Percentiles rank a stretch among this genome's conserved stretches.
Conservation (phyloP, 1,284 basidiomycete species). For the Malassezia brasiliensis region DNA sequence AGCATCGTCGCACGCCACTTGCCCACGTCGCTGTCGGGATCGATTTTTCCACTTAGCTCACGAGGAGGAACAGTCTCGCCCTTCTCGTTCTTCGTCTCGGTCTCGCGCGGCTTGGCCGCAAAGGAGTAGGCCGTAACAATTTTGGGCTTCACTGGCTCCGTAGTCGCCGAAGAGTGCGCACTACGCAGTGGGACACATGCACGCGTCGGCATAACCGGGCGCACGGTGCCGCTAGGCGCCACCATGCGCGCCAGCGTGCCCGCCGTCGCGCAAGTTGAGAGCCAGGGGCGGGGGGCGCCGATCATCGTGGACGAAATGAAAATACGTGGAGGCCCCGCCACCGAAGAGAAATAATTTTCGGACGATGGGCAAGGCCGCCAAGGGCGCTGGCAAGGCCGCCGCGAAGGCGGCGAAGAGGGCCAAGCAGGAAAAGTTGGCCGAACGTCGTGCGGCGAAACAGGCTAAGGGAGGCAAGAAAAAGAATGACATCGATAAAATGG, state of each 20-base stretch:
- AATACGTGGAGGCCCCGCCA: neutral
- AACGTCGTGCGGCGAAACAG: constrained; percentile 37
- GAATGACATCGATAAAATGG: constrained; percentile 21
- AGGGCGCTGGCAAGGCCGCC: constrained; percentile 37
- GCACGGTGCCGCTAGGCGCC: constrained; percentile 4
- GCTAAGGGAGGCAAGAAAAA: constrained; percentile 27
- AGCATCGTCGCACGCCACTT: constrained; percentile 58
- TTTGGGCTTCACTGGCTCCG: constrained; percentile 16
- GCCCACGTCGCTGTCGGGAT: constrained; percentile 58
- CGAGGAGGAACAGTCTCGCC: constrained; percentile 14
- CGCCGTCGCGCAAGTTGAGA: constrained; percentile 11
- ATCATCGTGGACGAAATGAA: constrained; percentile 8
- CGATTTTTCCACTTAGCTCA: constrained; percentile 56
- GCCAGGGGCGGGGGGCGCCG: constrained; percentile 9
- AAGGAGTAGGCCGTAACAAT: constrained; percentile 68
- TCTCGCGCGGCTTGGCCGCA: constrained; percentile 59
- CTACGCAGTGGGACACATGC: constrained; percentile 1
- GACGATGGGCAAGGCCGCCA: constrained; percentile 43
- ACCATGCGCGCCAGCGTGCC: constrained; percentile 16
- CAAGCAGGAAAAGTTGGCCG: constrained; percentile 44
- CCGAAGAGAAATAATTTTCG: neutral
- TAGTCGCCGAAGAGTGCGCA: neutral
- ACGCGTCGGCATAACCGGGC: constrained; percentile 1
- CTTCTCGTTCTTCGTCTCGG: constrained; percentile 14
- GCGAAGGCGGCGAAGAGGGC: constrained; percentile 46